Evolutionary conservation across 495 filamentous ascomycete genomes (phyloP).

Genomic region (Penicillium antarcticum): DNA sequence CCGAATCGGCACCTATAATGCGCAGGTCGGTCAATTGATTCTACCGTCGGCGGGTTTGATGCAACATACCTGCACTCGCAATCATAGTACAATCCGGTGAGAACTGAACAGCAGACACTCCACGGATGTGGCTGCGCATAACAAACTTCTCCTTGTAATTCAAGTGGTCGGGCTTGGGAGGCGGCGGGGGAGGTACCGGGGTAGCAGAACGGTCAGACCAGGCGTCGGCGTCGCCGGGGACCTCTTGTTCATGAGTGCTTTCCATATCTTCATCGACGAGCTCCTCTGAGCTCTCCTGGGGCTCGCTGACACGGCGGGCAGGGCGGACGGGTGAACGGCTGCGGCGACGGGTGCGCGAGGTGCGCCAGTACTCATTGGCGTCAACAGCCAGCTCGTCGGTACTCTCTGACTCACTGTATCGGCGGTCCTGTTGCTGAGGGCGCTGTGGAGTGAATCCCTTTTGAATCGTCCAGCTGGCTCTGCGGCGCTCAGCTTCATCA

Average conservation of each 20-base stretch:
- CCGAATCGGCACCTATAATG: conserved; percentile 70
- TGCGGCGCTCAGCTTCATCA: conserved; percentile 37
- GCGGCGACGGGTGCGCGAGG: conserved; percentile 24
- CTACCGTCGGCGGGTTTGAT: background rate
- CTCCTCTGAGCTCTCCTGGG: conserved; percentile 14
- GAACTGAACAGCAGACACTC: conserved; percentile 83
- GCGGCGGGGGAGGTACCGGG: conserved; percentile 35
- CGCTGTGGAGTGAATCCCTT: conserved; percentile 39
- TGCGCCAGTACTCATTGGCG: conserved; percentile 40
- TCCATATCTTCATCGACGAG: conserved; percentile 14
- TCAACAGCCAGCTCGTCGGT: conserved; percentile 45
- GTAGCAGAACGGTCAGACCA: conserved; percentile 30
- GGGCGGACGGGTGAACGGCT: conserved; percentile 22
- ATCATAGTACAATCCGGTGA: conserved; percentile 88
- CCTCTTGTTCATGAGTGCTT: conserved; percentile 3
- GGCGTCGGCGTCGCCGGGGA: conserved; percentile 8
- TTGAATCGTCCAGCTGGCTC: conserved; percentile 35
- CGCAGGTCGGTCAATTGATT: background rate
- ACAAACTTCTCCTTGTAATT: conserved; percentile 61
- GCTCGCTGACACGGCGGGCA: conserved; percentile 11
- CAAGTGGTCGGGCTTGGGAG: conserved; percentile 44
- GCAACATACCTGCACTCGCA: conserved; percentile 70
- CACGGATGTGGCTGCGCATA: conserved; percentile 71
- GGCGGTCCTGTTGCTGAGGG: conserved; percentile 27
- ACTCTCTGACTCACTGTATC: conserved; percentile 37